Evolutionary conservation across 164 flowering plant species (phyloP).

Genomic region (Nelumbo lutea): DNA sequence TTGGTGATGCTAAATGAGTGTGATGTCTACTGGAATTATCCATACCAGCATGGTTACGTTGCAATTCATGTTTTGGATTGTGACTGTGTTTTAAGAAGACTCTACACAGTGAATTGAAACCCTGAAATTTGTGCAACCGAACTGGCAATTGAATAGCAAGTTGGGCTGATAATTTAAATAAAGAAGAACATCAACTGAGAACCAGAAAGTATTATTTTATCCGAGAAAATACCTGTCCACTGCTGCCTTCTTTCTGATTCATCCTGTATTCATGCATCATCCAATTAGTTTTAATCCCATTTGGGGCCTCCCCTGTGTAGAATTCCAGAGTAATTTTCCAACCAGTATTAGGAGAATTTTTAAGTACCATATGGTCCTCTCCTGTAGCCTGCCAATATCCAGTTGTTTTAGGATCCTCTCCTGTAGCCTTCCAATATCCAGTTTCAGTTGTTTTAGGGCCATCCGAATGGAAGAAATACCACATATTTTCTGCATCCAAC

Average conservation of each 20-base stretch:
- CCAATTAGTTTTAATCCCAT: slow-evolving; percentile 40
- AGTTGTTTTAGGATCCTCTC: slow-evolving; percentile 20
- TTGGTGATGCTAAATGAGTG: not conserved
- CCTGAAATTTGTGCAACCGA: slow-evolving; percentile 44
- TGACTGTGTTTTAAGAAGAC: slow-evolving; percentile 25
- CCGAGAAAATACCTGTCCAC: slow-evolving; percentile 25
- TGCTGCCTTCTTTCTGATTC: slow-evolving; percentile 20
- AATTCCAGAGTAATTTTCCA: slow-evolving; percentile 46
- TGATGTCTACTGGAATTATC: not conserved
- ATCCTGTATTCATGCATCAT: slow-evolving; percentile 49
- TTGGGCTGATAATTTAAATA: slow-evolving; percentile 7
- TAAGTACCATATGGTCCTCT: slow-evolving; percentile 23
- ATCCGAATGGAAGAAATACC: slow-evolving; percentile 31
- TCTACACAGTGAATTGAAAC: slow-evolving; percentile 32
- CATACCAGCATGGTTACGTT: slow-evolving; percentile 1
- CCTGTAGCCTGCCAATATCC: slow-evolving; percentile 44
- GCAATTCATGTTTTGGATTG: slow-evolving; percentile 9
- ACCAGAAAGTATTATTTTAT: not conserved
- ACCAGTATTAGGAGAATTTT: slow-evolving; percentile 28
- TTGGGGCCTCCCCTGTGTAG: slow-evolving; percentile 29
- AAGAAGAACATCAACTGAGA: slow-evolving; percentile 7
- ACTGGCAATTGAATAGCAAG: slow-evolving; percentile 20
- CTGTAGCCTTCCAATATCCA: slow-evolving; percentile 48
- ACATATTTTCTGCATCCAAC: slow-evolving; percentile 36
- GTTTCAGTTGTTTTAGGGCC: slow-evolving; percentile 14